Evolutionary conservation across 441 rosid species (phyloP).

Genomic region (Aquilaria agallochum): DNA sequence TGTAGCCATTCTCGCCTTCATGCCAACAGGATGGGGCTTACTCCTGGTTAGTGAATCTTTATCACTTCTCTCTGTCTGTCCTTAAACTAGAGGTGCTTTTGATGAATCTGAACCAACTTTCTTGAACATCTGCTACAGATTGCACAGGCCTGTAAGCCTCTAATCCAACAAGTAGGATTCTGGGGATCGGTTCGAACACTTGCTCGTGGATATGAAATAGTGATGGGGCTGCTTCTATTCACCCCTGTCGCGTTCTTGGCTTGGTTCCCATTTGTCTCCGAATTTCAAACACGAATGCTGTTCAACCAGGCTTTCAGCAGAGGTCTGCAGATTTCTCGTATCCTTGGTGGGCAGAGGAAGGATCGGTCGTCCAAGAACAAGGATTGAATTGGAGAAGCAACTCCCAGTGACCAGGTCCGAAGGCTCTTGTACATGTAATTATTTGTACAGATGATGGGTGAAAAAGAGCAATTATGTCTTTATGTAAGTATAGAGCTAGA

Average conservation of each 20-base stretch:
- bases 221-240: conserved; percentile 81
- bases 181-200: conserved; percentile 77
- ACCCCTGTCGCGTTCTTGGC: conserved; percentile 87
- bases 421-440: no score
- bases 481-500: no score
- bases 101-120: background rate
- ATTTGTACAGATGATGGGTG: no score
- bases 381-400: conserved; percentile 26
- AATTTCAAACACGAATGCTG: conserved; percentile 89
- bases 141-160: conserved; percentile 81
- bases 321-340: conserved; percentile 87
- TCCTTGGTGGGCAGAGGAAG: conserved; percentile 68
- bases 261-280: conserved; percentile 92
- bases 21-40: conserved; percentile 88
- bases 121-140: conserved; percentile 30
- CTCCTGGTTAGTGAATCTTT: conserved; percentile 34
- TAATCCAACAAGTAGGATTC: conserved; percentile 46
- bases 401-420: background rate
- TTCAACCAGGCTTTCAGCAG: conserved; percentile 98
- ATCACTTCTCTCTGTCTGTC: background rate
- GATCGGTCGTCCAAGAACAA: conserved; percentile 51
- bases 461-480: no score
- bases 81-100: background rate
- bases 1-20: conserved; percentile 66
- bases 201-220: conserved; percentile 73